Base-by-base conservation (phyloP, 2,329 filamentous ascomycete genomes). In the Botrytis squamosa region DNA sequence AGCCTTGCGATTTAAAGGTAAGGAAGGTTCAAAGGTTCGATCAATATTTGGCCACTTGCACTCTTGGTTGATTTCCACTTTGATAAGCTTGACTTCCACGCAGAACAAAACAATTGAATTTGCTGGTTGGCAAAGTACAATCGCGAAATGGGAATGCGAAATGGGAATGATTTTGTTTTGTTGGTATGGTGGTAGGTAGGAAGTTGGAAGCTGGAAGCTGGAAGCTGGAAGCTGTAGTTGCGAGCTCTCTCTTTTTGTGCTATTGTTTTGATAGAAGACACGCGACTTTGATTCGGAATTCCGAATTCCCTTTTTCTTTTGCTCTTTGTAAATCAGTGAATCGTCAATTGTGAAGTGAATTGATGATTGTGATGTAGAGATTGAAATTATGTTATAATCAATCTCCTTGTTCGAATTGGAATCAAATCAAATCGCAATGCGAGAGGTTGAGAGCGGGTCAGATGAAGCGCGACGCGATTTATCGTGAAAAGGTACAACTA, bases 401-500 rank as follows among this genome's bases (percentile, higher is more conserved):
- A 36, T 60, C 33, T 9, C 10, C 10, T 60, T 25, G 33, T 42
- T 44, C 25, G 16, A 20, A 40, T 29, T 20, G 25, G 38, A 38
- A 63, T 63, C 60, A 1, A 7, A 20, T 49, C 20, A 10, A 38
- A 40, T 14, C 38, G 38, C 40, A 36, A 38, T 25, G 9, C n/a
- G 59, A 63, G 38, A 52, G 42, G n/a, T 22, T 40, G 22, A 14
- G 20, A 42, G n/a, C 36, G 33, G 49, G 25, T 40, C 36, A 60
- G n/a, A 40, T 60, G 49, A 70, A 70, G 67, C 76, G 76, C 74
- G 73, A 75, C 73, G 69, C 63, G 72, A 73, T 66, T 66, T 65
- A 38, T 42, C 40, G 62, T 68, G 60, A 70, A 55, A 65, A 73
- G 77, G 75, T 77, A 44, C 77, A 75, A 52, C 77, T 78, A 79